Conservation (phyloP, 2,329 filamentous ascomycete genomes). For the Xylaria multiplex region DNA sequence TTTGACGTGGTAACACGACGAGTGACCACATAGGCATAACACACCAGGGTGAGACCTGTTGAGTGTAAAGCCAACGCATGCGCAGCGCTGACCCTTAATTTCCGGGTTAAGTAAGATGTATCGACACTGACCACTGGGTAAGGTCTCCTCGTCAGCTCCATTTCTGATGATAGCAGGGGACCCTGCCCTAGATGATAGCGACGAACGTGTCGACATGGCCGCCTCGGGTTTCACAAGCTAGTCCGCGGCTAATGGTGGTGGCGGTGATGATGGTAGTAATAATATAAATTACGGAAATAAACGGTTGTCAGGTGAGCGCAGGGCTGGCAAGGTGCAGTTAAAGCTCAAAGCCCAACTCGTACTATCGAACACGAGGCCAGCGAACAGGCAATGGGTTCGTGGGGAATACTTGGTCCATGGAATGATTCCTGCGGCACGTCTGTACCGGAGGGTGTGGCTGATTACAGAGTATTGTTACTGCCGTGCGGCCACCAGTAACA, state of each 20-base stretch:
- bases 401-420: constrained; percentile 48
- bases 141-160: constrained; percentile 55
- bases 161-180: constrained; percentile 35
- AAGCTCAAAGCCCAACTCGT: constrained; percentile 39
- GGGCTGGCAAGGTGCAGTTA: constrained; percentile 24
- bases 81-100: constrained; percentile 67
- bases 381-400: constrained; percentile 40
- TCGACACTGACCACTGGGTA: constrained; percentile 68
- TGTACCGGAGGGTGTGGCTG: constrained; percentile 31
- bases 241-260: constrained; percentile 8
- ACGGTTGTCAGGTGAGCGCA: constrained; percentile 6
- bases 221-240: constrained; percentile 22
- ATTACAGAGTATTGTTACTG: constrained; percentile 30
- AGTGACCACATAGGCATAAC: constrained; percentile 68
- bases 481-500: constrained; percentile 29
- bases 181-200: constrained; percentile 45
- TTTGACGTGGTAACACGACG: constrained; percentile 67
- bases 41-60: constrained; percentile 64
- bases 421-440: constrained; percentile 40
- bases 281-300: constrained; percentile 5
- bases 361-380: constrained; percentile 45
- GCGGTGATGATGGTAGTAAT: neutral
- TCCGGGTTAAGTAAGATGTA: constrained; percentile 68
- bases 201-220: constrained; percentile 44
- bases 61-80: constrained; percentile 66